Evolutionary conservation across 2,329 filamentous ascomycete genomes (phyloP).

Genomic region (Alternaria consortialis): DNA sequence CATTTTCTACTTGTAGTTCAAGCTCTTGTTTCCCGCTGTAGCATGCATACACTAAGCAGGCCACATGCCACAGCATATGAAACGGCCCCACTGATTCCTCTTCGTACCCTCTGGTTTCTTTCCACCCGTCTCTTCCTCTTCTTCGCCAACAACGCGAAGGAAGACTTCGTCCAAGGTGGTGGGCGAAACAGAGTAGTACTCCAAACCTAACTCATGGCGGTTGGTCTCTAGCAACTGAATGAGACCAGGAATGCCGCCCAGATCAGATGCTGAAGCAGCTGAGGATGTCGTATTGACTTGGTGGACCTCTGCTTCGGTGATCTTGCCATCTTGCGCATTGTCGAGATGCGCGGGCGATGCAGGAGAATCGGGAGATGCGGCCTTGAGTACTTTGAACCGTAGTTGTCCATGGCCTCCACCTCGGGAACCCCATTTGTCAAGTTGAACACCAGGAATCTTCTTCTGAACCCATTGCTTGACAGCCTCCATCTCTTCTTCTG

Average conservation of each 20-base stretch:
- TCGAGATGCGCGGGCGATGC: slow-evolving; percentile 32
- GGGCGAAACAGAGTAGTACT: slow-evolving; percentile 86
- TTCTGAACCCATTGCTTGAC: slow-evolving; percentile 72
- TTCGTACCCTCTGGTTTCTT: slow-evolving; percentile 17
- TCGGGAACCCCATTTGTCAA: slow-evolving; percentile 68
- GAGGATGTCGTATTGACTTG: slow-evolving; percentile 28
- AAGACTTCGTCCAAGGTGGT: slow-evolving; percentile 94
- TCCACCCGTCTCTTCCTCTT: slow-evolving; percentile 60
- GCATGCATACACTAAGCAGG: not conserved
- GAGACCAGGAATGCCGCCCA: slow-evolving; percentile 69
- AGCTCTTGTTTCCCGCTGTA: not conserved
- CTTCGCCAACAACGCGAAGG: slow-evolving; percentile 78
- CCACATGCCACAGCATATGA: not conserved
- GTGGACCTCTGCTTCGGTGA: slow-evolving; percentile 26
- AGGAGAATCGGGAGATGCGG: slow-evolving; percentile 40
- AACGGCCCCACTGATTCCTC: not conserved
- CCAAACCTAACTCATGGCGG: slow-evolving; percentile 73
- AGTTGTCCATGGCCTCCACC: slow-evolving; percentile 83
- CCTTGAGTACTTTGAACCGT: slow-evolving; percentile 77
- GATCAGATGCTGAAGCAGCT: slow-evolving; percentile 17
- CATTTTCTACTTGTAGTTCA: not conserved
- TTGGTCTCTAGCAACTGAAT: slow-evolving; percentile 78
- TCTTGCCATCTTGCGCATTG: slow-evolving; percentile 18
- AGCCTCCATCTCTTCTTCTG: slow-evolving; percentile 69
- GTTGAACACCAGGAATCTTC: slow-evolving; percentile 69